These are phyloP conservation scores for Ascochyta clinopodiicola DNA, from an alignment of 2,329 filamentous ascomycete genomes.

Conservation along the genomic window DNA sequence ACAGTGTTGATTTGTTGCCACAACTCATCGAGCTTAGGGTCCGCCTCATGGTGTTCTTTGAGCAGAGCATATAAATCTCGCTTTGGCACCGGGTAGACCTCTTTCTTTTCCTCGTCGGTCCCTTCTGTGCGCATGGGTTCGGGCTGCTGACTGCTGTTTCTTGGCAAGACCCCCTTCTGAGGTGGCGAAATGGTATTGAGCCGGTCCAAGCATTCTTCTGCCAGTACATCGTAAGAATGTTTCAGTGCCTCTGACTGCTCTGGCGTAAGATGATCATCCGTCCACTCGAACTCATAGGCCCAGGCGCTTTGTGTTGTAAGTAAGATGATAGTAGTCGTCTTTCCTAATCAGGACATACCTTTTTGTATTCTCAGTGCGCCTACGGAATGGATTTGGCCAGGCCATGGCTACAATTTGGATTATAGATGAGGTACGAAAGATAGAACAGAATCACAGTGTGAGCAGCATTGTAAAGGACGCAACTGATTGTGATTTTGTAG, in stretches of 20 bases:
- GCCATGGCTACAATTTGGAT: slow-evolving; percentile 45
- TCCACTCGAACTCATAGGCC: slow-evolving; percentile 75
- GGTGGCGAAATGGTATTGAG: slow-evolving; percentile 68
- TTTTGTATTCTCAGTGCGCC: slow-evolving; percentile 52
- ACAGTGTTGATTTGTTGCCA: slow-evolving; percentile 72
- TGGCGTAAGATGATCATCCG: slow-evolving; percentile 65
- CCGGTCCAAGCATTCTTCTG: slow-evolving; percentile 68
- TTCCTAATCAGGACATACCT: slow-evolving; percentile 42
- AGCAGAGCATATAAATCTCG: slow-evolving; percentile 71
- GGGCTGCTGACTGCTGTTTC: slow-evolving; percentile 47
- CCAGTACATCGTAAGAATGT: slow-evolving; percentile 72
- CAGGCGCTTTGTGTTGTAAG: slow-evolving; percentile 55
- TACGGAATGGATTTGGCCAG: slow-evolving; percentile 52
- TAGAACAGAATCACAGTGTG: background rate
- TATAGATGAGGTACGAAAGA: background rate
- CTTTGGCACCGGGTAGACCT: slow-evolving; percentile 44
- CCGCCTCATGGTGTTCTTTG: slow-evolving; percentile 61
- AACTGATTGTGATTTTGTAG: background rate
- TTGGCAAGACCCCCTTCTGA: slow-evolving; percentile 44
- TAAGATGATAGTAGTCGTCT: slow-evolving; percentile 15
- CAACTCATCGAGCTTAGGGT: slow-evolving; percentile 63
- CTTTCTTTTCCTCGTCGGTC: slow-evolving; percentile 39
- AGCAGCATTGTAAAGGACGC: background rate
- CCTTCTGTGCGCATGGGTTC: slow-evolving; percentile 34
- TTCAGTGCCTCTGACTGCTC: slow-evolving; percentile 67